Conservation (phyloP, 805 yeast species). For the Wickerhamomyces kurtzmanii region DNA sequence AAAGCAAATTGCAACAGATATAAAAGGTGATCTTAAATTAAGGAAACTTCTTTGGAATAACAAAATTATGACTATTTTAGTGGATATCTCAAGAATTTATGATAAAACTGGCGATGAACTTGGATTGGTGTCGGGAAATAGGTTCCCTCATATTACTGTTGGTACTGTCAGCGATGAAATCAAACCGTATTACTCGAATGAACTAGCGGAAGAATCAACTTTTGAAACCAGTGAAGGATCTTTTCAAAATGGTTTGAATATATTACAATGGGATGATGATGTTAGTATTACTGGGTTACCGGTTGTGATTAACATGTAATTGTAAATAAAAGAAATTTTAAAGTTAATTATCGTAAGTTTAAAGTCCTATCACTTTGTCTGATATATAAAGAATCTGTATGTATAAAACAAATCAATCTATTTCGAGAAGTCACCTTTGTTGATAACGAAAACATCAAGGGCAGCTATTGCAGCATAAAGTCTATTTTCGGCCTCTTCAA, state of each 20-base stretch:
- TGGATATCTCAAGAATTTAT: slow-evolving; percentile 16
- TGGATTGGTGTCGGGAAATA: slow-evolving; percentile 26
- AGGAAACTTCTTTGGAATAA: slow-evolving; percentile 38
- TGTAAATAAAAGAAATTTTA: no score
- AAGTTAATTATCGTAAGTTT: neutral
- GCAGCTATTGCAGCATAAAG: slow-evolving; percentile 94
- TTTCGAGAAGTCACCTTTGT: slow-evolving; percentile 53
- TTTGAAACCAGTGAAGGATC: slow-evolving; percentile 4
- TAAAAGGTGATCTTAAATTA: slow-evolving; percentile 30
- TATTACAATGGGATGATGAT: slow-evolving; percentile 6
- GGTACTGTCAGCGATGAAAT: slow-evolving; percentile 41
- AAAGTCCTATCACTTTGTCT: neutral
- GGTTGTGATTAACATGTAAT: slow-evolving; percentile 9
- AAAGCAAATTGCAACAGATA: slow-evolving; percentile 10
- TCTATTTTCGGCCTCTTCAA: slow-evolving; percentile 94
- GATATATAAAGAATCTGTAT: neutral
- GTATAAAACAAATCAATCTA: slow-evolving; percentile 1
- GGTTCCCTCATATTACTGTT: slow-evolving; percentile 61
- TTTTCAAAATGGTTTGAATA: slow-evolving; percentile 3
- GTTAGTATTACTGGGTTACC: slow-evolving; percentile 2
- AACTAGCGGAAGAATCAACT: slow-evolving; percentile 16
- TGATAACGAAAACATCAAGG: slow-evolving; percentile 79
- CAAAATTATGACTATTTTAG: slow-evolving; percentile 44
- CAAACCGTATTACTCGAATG: slow-evolving; percentile 45
- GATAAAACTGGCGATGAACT: slow-evolving; percentile 6